Evolutionary conservation across 2,329 filamentous ascomycete genomes (phyloP), one percentile per base, ranked within the genome.

Genomic region (Aureobasidium sp.): DNA sequence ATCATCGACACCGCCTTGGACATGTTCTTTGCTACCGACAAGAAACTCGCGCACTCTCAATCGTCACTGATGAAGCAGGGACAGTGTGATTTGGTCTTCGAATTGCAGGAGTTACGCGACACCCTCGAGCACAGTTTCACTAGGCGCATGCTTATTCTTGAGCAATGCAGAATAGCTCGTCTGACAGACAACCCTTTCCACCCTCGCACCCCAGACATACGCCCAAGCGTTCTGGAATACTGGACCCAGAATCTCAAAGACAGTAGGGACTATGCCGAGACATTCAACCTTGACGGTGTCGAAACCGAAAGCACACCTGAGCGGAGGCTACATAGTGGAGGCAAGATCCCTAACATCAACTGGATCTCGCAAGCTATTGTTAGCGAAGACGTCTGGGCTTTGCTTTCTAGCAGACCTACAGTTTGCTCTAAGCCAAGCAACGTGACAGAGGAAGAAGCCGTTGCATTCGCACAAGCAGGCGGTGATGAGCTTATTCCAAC

Each of bases 61-160:
- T 65, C 67, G 3, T 65, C 65, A 22, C 67, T 71, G 11, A 66
- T 74, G 17, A 64, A 66, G 27, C 66, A 70, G 42, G 67, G 67
- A 11, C 71, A 74, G 61, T 72, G 69, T 15, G 72, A 73, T 44
- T 71, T 74, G 67, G 64, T 75, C 44, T 69, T 74, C 44, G 73
- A 75, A 29, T 63, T 75, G 22, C 70, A 74, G 27, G 66, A 68
- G n/a, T 64, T 74, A 15, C 65, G 72, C 17, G 56, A 67, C 20
- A 65, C 65, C 11, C 67, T 75, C 12, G 66, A 69, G 8, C 61
- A 58, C 36, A 73, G 71, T 62, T 60, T 71, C 29, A 66, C 70
- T 14, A 63, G 71, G 29, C 66, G 73, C 15, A 67, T 72, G 53
- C 66, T 68, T 14, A 61, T 70, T 22, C 69, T 75, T 8, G 72